Base-by-base conservation (phyloP, 2,329 filamentous ascomycete genomes). In the Colletotrichum paranaense region DNA sequence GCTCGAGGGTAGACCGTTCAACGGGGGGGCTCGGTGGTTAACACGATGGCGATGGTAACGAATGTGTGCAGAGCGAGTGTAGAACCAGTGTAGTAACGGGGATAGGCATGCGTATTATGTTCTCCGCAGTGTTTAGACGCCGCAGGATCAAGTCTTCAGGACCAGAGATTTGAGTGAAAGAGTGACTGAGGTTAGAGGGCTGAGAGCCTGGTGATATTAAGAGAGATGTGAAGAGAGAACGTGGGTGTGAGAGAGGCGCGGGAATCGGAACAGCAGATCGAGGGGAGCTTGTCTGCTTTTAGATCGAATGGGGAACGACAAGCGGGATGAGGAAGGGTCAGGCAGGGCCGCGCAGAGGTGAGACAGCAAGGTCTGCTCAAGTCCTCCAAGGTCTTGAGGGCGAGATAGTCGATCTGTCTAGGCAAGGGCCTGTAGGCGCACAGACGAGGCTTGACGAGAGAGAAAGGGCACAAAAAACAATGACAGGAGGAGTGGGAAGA, bases 251-350 rank as follows among this genome's bases (percentile, higher is more conserved):
- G 71, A 74, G 71, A 75, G 74, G 77, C 68, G 58, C 67, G 72
- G 75, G 67, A 63, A 74, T 68, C 72, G 74, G 72, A 74, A 68
- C 68, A 71, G 68, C 70, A 73, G 72, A 70, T 70, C 72, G 73
- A 74, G 68, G 75, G 74, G 68, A 65, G 68, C 76, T 78, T 76
- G 74, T 75, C 77, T 76, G 69, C 73, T 79, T 79, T 79, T 78
- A 79, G 76, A 77, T 71, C 68, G 76, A 73, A 65, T 35, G 76
- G 76, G 73, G 68, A 28, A 57, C 71, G 74, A 64, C 71, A 63
- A 65, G 65, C 65, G 59, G 60, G 64, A 55, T 56, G 68, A 69
- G 65, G 64, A 70, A 72, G 67, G 66, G 59, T 62, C 52, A 74
- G 38, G 65, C 57, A 67, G 72, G 56, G 57, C 62, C 67, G 66